Evolutionary conservation across 2,329 filamentous ascomycete species (phyloP).

Genomic region (Alternaria brassicae): DNA sequence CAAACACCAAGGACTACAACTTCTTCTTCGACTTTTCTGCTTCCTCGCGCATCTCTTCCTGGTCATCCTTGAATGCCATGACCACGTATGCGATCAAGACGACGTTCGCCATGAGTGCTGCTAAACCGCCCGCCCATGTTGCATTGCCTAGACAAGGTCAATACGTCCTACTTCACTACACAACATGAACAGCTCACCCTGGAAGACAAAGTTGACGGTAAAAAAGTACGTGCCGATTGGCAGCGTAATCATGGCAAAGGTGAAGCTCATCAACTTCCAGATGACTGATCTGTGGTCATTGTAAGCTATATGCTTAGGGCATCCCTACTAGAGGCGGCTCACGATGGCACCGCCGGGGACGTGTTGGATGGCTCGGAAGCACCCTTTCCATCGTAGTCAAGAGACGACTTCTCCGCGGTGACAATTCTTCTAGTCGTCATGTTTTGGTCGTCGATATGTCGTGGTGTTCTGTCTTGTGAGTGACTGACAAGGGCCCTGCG

Average conservation of each 20-base stretch:
- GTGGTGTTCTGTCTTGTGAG: conserved; percentile 6
- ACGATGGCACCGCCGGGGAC: conserved; percentile 84
- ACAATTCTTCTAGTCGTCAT: conserved; percentile 77
- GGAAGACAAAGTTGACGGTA: conserved; percentile 77
- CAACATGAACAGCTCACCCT: conserved; percentile 61
- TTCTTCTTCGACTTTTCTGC: conserved; percentile 54
- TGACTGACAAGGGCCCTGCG: background rate
- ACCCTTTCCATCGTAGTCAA: conserved; percentile 52
- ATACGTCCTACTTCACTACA: background rate
- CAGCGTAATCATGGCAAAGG: conserved; percentile 84
- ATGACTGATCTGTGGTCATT: conserved; percentile 73
- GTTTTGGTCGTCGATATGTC: conserved; percentile 9
- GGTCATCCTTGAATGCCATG: conserved; percentile 89
- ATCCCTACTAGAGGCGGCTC: conserved; percentile 46
- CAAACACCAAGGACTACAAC: conserved; percentile 21
- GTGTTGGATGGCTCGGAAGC: conserved; percentile 69
- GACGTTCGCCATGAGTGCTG: conserved; percentile 88
- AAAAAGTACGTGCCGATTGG: conserved; percentile 91
- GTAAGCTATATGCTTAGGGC: background rate
- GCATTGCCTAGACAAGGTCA: conserved; percentile 71
- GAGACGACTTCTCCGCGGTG: conserved; percentile 69
- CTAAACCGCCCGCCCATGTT: conserved; percentile 83
- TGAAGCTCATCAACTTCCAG: conserved; percentile 87
- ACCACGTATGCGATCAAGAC: conserved; percentile 90
- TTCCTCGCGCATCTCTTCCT: conserved; percentile 57